Evolutionary conservation across 139 green algal genomes (phyloP).

Genomic region (Diplosphaera chodatii): DNA sequence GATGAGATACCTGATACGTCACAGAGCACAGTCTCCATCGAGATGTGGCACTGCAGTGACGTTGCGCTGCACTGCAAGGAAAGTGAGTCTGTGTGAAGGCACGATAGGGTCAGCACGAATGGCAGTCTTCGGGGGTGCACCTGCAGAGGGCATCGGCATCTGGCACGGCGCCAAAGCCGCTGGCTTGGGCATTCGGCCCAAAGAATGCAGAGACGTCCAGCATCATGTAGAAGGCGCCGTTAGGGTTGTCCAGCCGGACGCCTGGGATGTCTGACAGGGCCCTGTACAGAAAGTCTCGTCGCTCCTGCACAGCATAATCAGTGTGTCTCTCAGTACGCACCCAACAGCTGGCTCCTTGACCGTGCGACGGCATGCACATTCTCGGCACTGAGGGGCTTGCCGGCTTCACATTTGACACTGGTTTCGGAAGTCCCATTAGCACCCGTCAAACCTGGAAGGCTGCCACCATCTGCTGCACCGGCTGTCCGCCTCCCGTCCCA

Average conservation of each 20-base stretch:
- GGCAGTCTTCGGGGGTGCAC: no score
- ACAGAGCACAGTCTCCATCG: no score
- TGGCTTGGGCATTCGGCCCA: slow-evolving; percentile 40
- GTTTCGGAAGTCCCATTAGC: no score
- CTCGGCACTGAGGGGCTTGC: no score
- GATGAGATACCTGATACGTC: slow-evolving; percentile 51
- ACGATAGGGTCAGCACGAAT: no score
- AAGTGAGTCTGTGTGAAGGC: no score
- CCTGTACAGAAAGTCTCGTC: slow-evolving; percentile 51
- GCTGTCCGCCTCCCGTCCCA: slow-evolving; percentile 63
- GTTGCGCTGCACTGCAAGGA: no score
- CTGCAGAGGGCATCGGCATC: slow-evolving; percentile 82
- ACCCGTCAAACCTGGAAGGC: slow-evolving; percentile 77
- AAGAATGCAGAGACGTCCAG: slow-evolving; percentile 80
- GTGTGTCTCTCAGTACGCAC: no score
- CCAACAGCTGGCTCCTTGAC: no score
- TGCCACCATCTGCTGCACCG: slow-evolving; percentile 73
- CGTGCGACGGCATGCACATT: no score
- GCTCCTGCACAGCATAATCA: neutral
- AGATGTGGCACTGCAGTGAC: no score
- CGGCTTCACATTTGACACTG: no score
- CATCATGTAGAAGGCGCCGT: slow-evolving; percentile 95
- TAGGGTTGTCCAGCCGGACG: slow-evolving; percentile 55
- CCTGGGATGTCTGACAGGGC: slow-evolving; percentile 66
- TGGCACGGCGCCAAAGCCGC: slow-evolving; percentile 66